Percentiles rank a stretch among this genome's conserved stretches.
Conservation (phyloP, 495 filamentous ascomycete genomes). For the Pseudoneurospora amorphoporcata region DNA sequence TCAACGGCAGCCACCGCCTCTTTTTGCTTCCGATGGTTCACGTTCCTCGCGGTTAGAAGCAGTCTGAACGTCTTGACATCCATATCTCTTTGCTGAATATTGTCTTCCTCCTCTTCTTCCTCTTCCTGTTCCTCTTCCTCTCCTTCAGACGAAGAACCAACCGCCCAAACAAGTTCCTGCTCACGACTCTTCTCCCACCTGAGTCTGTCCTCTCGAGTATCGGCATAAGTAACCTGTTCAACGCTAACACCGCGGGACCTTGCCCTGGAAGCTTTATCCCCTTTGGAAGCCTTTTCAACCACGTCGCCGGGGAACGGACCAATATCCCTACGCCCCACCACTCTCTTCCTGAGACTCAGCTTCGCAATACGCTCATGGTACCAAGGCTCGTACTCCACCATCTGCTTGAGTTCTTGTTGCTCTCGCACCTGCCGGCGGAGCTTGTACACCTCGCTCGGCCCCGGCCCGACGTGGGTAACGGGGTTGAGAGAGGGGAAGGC, state of each 20-base stretch:
- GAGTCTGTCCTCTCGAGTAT: background rate
- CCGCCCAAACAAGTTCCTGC: background rate
- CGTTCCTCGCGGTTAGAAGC: background rate
- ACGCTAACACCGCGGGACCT: background rate
- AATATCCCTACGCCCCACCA: background rate
- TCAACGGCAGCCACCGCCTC: background rate
- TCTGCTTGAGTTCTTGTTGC: background rate
- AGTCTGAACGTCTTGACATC: background rate
- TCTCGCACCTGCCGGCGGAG: background rate
- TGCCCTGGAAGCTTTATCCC: background rate
- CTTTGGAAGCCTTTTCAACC: background rate
- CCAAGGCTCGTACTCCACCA: background rate
- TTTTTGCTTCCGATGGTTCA: background rate
- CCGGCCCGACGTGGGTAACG: conserved; percentile 5
- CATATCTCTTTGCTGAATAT: background rate
- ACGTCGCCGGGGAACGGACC: background rate
- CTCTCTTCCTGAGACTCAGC: background rate
- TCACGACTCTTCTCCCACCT: background rate
- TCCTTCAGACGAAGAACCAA: background rate
- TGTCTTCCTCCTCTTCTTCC: background rate
- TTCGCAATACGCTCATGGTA: background rate
- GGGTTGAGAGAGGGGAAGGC: conserved; percentile 14
- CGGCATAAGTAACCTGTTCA: background rate
- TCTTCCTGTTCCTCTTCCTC: background rate
- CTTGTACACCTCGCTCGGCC: conserved; percentile 10